Evolutionary conservation across 257 asterid genomes (phyloP), one percentile per base, ranked within the genome.

Genomic region (Solanum pennellii): DNA sequence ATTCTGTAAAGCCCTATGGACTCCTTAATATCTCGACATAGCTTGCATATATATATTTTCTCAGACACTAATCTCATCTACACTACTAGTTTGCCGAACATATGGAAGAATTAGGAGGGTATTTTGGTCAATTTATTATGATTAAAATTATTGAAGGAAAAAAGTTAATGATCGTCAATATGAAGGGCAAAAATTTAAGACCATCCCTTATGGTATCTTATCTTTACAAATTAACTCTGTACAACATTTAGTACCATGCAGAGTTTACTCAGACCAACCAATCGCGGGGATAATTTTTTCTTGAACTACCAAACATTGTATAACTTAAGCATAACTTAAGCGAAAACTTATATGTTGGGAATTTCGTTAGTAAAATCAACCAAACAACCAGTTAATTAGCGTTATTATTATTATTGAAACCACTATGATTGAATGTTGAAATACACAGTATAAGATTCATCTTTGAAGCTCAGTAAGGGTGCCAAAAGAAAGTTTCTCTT

Each of bases 391-490:
- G 33, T 41, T 75, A 41, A 73, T 35, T 35, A 49, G 15, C 86
- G 45, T 42, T 71, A 84, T 42, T 84, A 41, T 84, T 52, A 41
- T 42, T 7, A 37, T 37, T 65, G 41, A 8, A 65, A 23, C n/a
- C 60, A n/a, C 27, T 69, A 85, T 45, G 83, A 71, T 23, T 69
- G 87, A 69, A 86, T 87, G 85, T 93, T 89, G 82, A 97, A 95
- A 88, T 97, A 97, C 11, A 94, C 97, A 12, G 97, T 94, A 93
- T 97, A 97, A 52, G 91, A 91, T 90, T 97, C 98, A 90, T 97
- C 99, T 87, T 90, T 94, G 13, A 95, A 39, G 92, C 98, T 92
- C n/a, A 92, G 87, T 72, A 97, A 91, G 9, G 98, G 98, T 75
- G 89, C 87, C 87, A 97, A 83, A 27, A 95, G 87, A 75, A 91